phyloP scores from a whole-genome alignment of 2,329 filamentous ascomycete species.

The Mollisiaceae sp. region DNA sequence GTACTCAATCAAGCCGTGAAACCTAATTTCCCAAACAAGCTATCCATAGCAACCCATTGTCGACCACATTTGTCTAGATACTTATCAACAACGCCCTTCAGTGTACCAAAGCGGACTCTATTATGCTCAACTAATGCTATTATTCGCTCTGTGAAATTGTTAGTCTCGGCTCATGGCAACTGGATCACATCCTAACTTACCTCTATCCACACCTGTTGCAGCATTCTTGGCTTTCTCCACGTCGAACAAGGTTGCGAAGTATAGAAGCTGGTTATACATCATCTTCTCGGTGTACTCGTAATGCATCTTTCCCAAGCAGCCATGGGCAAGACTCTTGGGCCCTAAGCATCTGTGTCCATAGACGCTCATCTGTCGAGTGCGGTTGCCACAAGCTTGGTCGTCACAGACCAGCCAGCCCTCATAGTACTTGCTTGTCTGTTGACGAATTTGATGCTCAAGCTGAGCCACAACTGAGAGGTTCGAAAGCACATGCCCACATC shows the following conservation, averaged over 20 bases:
- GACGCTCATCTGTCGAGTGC: conserved; percentile 90
- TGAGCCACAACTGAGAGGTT: conserved; percentile 83
- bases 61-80: conserved; percentile 90
- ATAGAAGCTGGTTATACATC: conserved; percentile 93
- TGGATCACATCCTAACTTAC: conserved; percentile 27
- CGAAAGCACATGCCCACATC: conserved; percentile 68
- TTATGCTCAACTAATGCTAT: conserved; percentile 81
- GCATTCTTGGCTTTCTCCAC: conserved; percentile 76
- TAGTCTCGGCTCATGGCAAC: neutral
- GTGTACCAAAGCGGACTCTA: conserved; percentile 74
- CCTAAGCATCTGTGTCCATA: conserved; percentile 91
- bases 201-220: conserved; percentile 54
- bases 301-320: conserved; percentile 85
- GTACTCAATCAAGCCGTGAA: conserved; percentile 45
- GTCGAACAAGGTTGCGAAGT: conserved; percentile 85
- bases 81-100: conserved; percentile 77
- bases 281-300: conserved; percentile 89
- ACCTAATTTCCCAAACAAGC: conserved; percentile 74
- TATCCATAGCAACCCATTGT: conserved; percentile 94
- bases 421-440: conserved; percentile 83
- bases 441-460: conserved; percentile 81
- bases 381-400: conserved; percentile 82
- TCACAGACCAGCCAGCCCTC: conserved; percentile 91
- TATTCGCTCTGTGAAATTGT: conserved; percentile 50
- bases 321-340: conserved; percentile 80